A percentile compares a stretch with the other conserved stretches of the same genome.
Conservation (phyloP, 1,284 basidiomycete genomes). For the Marasmius oreades region DNA sequence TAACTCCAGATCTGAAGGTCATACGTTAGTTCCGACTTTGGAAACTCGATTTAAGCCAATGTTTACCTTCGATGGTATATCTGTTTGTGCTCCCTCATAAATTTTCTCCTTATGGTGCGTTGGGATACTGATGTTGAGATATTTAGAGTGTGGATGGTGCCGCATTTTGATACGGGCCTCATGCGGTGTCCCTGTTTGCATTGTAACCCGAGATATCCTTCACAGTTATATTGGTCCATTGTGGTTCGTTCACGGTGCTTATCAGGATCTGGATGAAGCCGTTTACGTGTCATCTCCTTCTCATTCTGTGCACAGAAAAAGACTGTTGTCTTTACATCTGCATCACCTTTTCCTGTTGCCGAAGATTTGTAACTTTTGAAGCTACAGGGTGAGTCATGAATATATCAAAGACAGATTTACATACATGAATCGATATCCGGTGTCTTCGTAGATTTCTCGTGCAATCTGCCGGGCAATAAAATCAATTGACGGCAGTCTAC, state of each 20-base stretch:
- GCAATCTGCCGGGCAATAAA: constrained; percentile 7
- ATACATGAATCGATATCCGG: constrained; percentile 10
- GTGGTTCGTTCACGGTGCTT: constrained; percentile 11
- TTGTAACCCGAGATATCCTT: constrained; percentile 12
- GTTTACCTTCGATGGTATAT: constrained; percentile 13
- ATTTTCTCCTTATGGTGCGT: constrained; percentile 6
- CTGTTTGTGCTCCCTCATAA: constrained; percentile 4
- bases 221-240: constrained; percentile 13
- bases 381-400: neutral
- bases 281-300: constrained; percentile 8
- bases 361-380: constrained; percentile 2
- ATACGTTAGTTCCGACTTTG: neutral
- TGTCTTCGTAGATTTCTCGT: constrained; percentile 4
- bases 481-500: neutral
- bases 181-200: neutral
- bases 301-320: constrained; percentile 16
- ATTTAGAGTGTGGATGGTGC: constrained; percentile 13
- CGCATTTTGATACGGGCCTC: constrained; percentile 8
- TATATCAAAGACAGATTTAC: neutral
- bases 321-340: constrained; percentile 1
- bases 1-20: constrained; percentile 14
- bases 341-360: neutral
- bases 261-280: neutral
- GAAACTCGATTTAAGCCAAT: neutral
- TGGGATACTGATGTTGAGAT: constrained; percentile 11